Conservation (phyloP, 495 filamentous ascomycete genomes). For the Pyrenula massariospora region DNA sequence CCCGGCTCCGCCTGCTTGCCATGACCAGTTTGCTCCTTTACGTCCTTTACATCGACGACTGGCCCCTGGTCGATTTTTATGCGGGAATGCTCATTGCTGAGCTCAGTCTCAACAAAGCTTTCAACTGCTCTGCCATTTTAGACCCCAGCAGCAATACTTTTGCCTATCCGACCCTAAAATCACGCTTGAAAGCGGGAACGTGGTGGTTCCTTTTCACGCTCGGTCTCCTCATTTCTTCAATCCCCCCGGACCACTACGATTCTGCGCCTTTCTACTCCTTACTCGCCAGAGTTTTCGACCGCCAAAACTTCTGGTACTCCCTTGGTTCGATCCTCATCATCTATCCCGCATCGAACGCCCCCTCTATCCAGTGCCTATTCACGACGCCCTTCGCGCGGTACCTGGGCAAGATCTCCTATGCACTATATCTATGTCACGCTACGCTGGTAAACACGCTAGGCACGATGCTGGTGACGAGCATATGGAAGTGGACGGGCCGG, state of each 20-base stretch:
- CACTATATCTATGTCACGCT: conserved; percentile 55
- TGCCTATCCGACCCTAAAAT: too few relatives aligned
- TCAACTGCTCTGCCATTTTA: too few relatives aligned
- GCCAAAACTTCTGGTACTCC: conserved; percentile 33
- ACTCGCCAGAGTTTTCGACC: conserved; percentile 24
- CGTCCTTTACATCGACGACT: conserved; percentile 45
- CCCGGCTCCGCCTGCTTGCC: conserved; percentile 31
- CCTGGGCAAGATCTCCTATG: conserved; percentile 48
- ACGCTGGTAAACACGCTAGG: conserved; percentile 40
- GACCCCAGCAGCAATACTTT: conserved; percentile 16
- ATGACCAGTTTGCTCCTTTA: conserved; percentile 37
- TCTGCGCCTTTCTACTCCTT: conserved; percentile 29
- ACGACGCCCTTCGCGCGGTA: conserved; percentile 46
- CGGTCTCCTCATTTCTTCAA: conserved; percentile 31
- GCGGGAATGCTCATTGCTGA: conserved; percentile 50
- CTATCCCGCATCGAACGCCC: conserved; percentile 40
- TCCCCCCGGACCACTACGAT: conserved; percentile 29
- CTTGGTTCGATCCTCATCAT: conserved; percentile 45
- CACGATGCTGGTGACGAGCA: conserved; percentile 37
- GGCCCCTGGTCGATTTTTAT: conserved; percentile 49
- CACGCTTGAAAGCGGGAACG: too few relatives aligned
- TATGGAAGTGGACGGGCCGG: too few relatives aligned
- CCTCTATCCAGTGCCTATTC: conserved; percentile 40
- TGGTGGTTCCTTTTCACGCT: conserved; percentile 39
- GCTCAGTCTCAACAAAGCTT: conserved; percentile 36